Evolutionary conservation across 192 early-diverging fungal genomes (phyloP).

Genomic region (Entomortierella parvispora): DNA sequence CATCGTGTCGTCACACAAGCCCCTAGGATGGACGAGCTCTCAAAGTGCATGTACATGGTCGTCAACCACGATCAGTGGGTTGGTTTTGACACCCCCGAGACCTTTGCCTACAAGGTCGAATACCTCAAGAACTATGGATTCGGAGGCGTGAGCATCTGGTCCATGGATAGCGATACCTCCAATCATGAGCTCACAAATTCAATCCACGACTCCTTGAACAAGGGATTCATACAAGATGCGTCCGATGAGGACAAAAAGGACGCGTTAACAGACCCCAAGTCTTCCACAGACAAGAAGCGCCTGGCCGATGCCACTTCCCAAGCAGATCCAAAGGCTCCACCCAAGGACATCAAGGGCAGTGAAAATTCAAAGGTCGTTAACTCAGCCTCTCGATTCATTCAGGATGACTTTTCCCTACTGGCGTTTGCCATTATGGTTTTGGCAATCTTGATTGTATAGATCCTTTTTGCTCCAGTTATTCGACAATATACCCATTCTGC

Average conservation of each 20-base stretch:
- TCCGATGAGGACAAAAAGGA: neutral
- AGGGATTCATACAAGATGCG: neutral
- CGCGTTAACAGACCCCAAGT: neutral
- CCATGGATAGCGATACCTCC: conserved; percentile 28
- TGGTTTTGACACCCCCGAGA: conserved; percentile 32
- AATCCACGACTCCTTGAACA: neutral
- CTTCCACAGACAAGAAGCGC: too few relatives aligned
- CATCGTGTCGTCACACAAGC: conserved; percentile 3
- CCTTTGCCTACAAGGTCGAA: conserved; percentile 29
- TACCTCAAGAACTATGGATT: conserved; percentile 28
- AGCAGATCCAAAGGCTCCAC: too few relatives aligned
- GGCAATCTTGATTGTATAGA: too few relatives aligned
- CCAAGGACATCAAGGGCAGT: too few relatives aligned
- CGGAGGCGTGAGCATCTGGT: conserved; percentile 39
- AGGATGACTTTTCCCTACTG: too few relatives aligned
- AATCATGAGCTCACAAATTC: conserved; percentile 22
- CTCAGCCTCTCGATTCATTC: too few relatives aligned
- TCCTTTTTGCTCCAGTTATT: too few relatives aligned
- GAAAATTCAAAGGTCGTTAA: too few relatives aligned
- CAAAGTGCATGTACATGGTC: conserved; percentile 41
- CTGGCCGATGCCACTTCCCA: too few relatives aligned
- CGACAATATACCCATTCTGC: too few relatives aligned
- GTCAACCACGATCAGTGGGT: conserved; percentile 26
- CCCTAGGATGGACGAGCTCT: conserved; percentile 18
- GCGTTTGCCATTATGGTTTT: too few relatives aligned